Evolutionary conservation across 169 alveolate species (phyloP), one percentile per base, ranked within the genome.

Genomic region (Eimeria necatrix): DNA sequence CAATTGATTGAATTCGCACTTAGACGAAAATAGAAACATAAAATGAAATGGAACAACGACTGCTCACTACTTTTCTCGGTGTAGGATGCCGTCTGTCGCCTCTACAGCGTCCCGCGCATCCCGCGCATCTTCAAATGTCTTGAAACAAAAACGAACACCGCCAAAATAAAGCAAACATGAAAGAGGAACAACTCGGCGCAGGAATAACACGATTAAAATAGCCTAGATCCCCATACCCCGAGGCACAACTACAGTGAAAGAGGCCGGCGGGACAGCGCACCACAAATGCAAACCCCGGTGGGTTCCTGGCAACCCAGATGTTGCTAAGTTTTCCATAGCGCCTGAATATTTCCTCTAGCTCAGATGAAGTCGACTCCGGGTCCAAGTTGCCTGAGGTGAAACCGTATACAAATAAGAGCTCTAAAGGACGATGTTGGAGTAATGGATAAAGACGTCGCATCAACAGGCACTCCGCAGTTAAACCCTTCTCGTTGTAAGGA

Each of bases 221-320:
- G 52, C 83, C 4, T 10, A 49, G 56, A 7, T 12, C 46, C 9
- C 4, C 4, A 0, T 32, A 41, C 52, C 53, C 2, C 53, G 53
- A 5, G 14, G 18, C 22, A n/a, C 6, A 41, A n/a, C 52, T 32
- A 24, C 20, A 2, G 10, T 5, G 14, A 18, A 60, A 16, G 60
- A 14, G 20, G 48, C 84, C 2, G 48, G 1, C 56, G 41, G 41
- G 41, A 52, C 52, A 80, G 49, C 96, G 73, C 60, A 94, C 96
- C 76, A 94, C 87, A 22, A 94, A 94, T 8, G 95, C 96, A 64
- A 94, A 94, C 80, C 96, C 96, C 0, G 96, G 96, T 18, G 96
- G 96, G 76, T 94, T 94, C 83, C 96, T 76, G 46, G 96, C 96
- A n/a, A 94, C 96, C 96, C 96, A 94, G 49, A 94, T 94, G 49